Conservation (phyloP, 441 rosid species). For the Corymbia citriodora region DNA sequence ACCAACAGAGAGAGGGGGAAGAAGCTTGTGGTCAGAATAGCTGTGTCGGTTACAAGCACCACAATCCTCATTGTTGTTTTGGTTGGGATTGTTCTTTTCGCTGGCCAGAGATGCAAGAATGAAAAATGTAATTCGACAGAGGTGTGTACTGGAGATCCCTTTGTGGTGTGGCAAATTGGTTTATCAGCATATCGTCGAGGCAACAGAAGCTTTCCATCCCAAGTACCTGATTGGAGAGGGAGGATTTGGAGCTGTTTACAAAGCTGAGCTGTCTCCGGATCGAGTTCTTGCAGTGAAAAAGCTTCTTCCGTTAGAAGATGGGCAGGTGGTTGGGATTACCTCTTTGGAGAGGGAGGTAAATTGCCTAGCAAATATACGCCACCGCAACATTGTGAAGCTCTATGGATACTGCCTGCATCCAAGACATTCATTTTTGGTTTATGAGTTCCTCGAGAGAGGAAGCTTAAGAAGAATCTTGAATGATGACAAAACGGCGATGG, state of each 20-base stretch:
- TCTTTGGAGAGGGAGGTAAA: not conserved
- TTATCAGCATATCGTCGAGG: not conserved
- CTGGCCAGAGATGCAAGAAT: not conserved
- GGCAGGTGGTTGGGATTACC: not conserved
- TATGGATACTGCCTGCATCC: not conserved
- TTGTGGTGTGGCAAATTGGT: not conserved
- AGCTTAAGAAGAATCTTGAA: not conserved
- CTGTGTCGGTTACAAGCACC: not conserved
- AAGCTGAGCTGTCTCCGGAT: not conserved
- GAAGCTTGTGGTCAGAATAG: not conserved
- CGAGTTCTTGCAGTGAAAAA: not conserved
- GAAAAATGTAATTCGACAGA: not conserved
- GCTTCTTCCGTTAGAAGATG: not conserved
- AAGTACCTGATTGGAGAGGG: not conserved
- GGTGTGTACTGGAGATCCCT: not conserved
- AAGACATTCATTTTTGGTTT: not conserved
- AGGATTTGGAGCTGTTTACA: slow-evolving; percentile 1
- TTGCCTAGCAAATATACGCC: not conserved
- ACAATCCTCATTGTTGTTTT: not conserved
- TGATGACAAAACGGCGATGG: not conserved
- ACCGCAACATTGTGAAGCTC: not conserved
- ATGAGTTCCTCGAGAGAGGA: not conserved
- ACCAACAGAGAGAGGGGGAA: not conserved
- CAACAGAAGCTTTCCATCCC: not conserved
- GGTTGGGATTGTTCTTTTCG: not conserved